These are phyloP conservation scores for Epithele typhae DNA, from an alignment of 768 basidiomycete genomes.

Conservation along the genomic window DNA sequence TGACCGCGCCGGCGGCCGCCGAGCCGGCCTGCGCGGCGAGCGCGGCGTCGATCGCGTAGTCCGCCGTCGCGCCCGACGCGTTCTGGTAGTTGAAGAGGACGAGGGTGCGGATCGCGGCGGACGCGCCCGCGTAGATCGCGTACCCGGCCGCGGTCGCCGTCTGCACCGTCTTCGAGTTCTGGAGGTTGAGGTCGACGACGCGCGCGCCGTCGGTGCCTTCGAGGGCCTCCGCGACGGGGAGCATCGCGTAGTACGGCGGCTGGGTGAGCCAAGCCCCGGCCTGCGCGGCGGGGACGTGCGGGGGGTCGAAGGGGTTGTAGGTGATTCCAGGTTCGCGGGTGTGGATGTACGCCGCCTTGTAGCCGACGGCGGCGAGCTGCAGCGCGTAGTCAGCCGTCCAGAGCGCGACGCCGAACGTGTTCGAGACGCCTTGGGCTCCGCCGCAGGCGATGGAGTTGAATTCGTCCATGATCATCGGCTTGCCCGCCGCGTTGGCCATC, in stretches of 20 bases:
- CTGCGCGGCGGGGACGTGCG: slow-evolving; percentile 27
- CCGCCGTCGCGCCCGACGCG: slow-evolving; percentile 31
- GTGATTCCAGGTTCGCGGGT: slow-evolving; percentile 49
- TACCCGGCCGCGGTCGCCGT: slow-evolving; percentile 47
- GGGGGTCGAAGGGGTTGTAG: slow-evolving; percentile 48
- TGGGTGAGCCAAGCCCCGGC: slow-evolving; percentile 42
- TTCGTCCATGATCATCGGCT: slow-evolving; percentile 45
- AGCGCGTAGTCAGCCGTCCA: slow-evolving; percentile 53
- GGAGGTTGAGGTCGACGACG: slow-evolving; percentile 44
- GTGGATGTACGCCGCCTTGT: slow-evolving; percentile 46
- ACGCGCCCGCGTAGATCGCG: slow-evolving; percentile 52
- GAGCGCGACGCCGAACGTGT: slow-evolving; percentile 47
- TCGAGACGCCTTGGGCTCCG: slow-evolving; percentile 44
- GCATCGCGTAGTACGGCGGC: slow-evolving; percentile 46
- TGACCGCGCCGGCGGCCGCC: slow-evolving; percentile 32
- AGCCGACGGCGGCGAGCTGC: slow-evolving; percentile 46
- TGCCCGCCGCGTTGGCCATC: slow-evolving; percentile 27
- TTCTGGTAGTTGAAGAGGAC: slow-evolving; percentile 51
- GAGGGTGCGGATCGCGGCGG: slow-evolving; percentile 36
- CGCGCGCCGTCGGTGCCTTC: slow-evolving; percentile 36
- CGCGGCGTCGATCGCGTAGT: slow-evolving; percentile 38
- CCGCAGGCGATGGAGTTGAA: slow-evolving; percentile 54
- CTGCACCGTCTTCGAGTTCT: slow-evolving; percentile 31
- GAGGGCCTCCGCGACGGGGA: slow-evolving; percentile 43
- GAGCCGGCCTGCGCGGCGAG: slow-evolving; percentile 22